A percentile compares a stretch with the other conserved stretches of the same genome.
Conservation (phyloP, 345 rosid species). For the Streptanthus diversifolius region DNA sequence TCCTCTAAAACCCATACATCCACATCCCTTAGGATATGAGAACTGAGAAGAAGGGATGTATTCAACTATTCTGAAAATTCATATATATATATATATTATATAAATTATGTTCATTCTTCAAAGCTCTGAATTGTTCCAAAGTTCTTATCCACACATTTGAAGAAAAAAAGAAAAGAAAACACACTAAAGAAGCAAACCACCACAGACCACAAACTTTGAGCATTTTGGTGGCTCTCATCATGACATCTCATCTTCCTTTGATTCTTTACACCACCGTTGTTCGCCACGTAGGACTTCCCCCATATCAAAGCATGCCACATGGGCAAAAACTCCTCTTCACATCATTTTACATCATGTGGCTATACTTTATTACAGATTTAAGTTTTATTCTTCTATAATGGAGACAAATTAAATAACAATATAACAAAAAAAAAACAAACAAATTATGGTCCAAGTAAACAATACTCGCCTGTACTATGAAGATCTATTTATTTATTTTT, state of each 20-base stretch:
- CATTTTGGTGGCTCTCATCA: constrained; percentile 20
- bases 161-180: background rate
- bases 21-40: background rate
- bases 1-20: constrained; percentile 5
- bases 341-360: background rate
- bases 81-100: background rate
- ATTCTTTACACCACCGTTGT: constrained; percentile 22
- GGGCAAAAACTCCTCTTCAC: background rate
- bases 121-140: constrained; percentile 12
- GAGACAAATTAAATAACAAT: background rate
- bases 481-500: too few species aligned
- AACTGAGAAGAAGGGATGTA: background rate
- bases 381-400: background rate
- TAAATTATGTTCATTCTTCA: background rate
- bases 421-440: background rate
- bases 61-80: background rate
- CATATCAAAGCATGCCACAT: constrained; percentile 14
- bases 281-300: constrained; percentile 27
- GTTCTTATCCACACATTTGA: constrained; percentile 33
- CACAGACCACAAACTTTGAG: constrained; percentile 1
- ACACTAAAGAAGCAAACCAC: background rate
- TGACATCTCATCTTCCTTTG: constrained; percentile 33
- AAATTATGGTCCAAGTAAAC: background rate
- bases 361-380: background rate
- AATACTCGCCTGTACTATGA: background rate